Base-by-base conservation (phyloP, 2,329 filamentous ascomycete species). In the Ceratocystis lukuohia region DNA sequence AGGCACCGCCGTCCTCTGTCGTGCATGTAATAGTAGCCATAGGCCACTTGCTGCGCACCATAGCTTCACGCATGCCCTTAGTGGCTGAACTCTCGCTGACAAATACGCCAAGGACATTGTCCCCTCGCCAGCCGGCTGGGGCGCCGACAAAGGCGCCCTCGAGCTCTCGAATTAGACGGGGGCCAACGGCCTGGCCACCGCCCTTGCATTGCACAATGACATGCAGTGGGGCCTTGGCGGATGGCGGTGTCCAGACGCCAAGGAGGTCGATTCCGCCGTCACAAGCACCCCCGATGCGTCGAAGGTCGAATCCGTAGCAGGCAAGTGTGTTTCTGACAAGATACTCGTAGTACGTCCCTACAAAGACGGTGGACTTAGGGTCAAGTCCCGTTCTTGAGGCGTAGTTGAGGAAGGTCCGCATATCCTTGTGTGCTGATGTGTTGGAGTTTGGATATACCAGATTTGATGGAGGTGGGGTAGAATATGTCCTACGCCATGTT, bases 331-430 rank as follows among this genome's bases (percentile, higher is more conserved):
- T 73, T 5, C 82, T 80, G 2, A 85, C 82, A 0, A 79, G 84
- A 76, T 93, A 93, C 74, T 94, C 89, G 76, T 89, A 93, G 73
- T 82, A 83, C 0, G 88, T 93, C 70, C 89, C 89, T 53, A 85
- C 77, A 72, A 85, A 92, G 57, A 84, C 80, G 0, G 83, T 84
- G 17, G 82, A 84, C 3, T 74, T 75, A 0, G 77, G 74, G 69
- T 83, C 79, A 25, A 91, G 78, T 0, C 80, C 78, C 0, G 76
- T 80, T 62, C 81, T 80, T 22, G 79, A 73, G 4, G 85, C 85
- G 73, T 91, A 85, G 30, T 80, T 76, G 33, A 88, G 74, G 73
- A 91, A 93, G 0, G 85, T 83, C 1, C 77, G 70, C 3, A 91
- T 78, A 71, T 87, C 81, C 69, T 83, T 76, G 73, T 92, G 89